A percentile compares a stretch with the other conserved stretches of the same genome.
Conservation (phyloP, 805 yeast species). For the Barnettozyma wickerhamii region DNA sequence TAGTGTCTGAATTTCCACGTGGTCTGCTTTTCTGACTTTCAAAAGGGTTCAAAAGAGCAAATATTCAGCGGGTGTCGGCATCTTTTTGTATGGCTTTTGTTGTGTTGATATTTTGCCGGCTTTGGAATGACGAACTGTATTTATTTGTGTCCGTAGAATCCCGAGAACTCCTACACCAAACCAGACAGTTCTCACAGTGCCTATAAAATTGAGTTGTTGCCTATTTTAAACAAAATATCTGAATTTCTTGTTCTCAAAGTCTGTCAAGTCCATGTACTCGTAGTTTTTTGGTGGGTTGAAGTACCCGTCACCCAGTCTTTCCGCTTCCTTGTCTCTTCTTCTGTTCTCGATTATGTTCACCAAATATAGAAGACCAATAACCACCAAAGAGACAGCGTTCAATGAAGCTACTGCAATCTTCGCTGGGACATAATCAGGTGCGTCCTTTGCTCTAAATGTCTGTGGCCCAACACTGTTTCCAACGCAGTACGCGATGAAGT, state of each 20-base stretch:
- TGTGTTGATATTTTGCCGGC: no score
- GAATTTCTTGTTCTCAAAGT: slow-evolving; percentile 28
- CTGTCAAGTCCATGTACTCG: slow-evolving; percentile 46
- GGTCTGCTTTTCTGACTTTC: no score
- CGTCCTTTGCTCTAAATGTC: slow-evolving; percentile 51
- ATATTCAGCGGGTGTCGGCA: no score
- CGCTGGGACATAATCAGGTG: slow-evolving; percentile 44
- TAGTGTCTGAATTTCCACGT: no score
- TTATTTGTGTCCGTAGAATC: no score
- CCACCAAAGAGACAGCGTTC: slow-evolving; percentile 35
- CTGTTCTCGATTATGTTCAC: slow-evolving; percentile 36
- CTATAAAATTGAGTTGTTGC: no score
- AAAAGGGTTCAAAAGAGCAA: no score
- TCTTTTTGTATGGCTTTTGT: no score
- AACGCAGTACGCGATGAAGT: slow-evolving; percentile 60
- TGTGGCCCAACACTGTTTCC: slow-evolving; percentile 75
- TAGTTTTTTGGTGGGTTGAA: slow-evolving; percentile 27
- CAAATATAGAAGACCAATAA: slow-evolving; percentile 28
- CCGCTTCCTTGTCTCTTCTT: slow-evolving; percentile 34
- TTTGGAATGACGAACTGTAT: no score
- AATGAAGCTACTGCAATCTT: neutral
- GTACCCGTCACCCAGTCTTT: slow-evolving; percentile 22
- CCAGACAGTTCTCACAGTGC: no score
- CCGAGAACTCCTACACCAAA: no score
- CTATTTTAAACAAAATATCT: slow-evolving; percentile 28